Evolutionary conservation across 257 asterid species (phyloP).

Genomic region (Lycium barbarum): DNA sequence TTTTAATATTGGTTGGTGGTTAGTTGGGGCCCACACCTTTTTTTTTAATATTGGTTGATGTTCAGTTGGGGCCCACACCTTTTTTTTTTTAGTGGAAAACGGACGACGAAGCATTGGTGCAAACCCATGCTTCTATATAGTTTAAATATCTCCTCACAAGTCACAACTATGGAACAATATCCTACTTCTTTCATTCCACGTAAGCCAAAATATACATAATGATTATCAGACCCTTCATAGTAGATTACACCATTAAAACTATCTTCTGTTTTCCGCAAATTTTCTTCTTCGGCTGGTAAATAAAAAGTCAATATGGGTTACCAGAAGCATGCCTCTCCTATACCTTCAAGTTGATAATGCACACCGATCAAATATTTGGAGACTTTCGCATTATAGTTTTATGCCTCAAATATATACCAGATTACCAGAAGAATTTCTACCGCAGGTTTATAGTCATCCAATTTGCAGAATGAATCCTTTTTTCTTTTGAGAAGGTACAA

Average conservation of each 20-base stretch:
- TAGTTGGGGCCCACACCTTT: no score
- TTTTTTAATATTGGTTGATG: no score
- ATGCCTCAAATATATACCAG: background rate
- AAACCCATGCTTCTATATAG: no score
- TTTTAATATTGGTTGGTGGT: no score
- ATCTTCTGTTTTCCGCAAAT: background rate
- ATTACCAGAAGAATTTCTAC: slow-evolving; percentile 8
- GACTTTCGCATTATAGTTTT: background rate
- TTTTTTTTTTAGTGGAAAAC: no score
- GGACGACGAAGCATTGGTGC: no score
- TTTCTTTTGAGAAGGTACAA: background rate
- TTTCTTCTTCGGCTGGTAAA: background rate
- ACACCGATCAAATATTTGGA: background rate
- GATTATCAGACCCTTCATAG: background rate
- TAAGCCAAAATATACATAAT: background rate
- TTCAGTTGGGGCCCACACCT: no score
- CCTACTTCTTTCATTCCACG: background rate
- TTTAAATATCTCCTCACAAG: background rate
- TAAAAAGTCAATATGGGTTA: background rate
- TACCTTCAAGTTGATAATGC: background rate
- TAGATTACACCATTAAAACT: slow-evolving; percentile 3
- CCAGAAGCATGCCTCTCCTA: background rate
- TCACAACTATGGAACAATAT: background rate
- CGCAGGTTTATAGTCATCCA: slow-evolving; percentile 7
- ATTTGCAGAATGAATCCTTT: background rate